These are phyloP conservation scores for Leccinum obscurum DNA, from an alignment of 768 basidiomycete species.

Conservation along the genomic window DNA sequence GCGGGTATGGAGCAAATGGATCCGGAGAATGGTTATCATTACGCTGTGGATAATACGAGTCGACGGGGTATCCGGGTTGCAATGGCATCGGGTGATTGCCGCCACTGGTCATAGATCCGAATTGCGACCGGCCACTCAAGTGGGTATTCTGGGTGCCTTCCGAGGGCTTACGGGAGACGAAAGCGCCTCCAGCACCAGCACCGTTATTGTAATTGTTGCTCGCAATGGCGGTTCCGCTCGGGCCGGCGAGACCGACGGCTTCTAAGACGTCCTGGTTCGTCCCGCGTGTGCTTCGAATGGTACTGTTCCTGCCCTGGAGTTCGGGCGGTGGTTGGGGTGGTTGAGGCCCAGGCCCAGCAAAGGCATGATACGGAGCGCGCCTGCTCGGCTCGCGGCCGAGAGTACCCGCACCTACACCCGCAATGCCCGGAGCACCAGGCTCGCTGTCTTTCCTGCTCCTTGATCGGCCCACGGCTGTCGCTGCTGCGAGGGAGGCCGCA, in stretches of 20 bases:
- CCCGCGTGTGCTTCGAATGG: slow-evolving; percentile 22
- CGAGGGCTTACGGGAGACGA: slow-evolving; percentile 26
- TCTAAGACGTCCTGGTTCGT: slow-evolving; percentile 30
- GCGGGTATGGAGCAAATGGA: slow-evolving; percentile 34
- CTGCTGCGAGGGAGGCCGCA: slow-evolving; percentile 21
- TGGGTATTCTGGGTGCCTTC: slow-evolving; percentile 30
- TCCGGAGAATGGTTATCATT: slow-evolving; percentile 22
- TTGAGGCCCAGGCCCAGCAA: slow-evolving; percentile 33
- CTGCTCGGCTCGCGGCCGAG: slow-evolving; percentile 30
- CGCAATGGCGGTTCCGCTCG: background rate
- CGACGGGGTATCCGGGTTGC: slow-evolving; percentile 29
- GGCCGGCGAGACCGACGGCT: slow-evolving; percentile 26
- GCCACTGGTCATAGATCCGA: slow-evolving; percentile 20
- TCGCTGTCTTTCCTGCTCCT: slow-evolving; percentile 32
- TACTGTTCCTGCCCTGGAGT: slow-evolving; percentile 14
- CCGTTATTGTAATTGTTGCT: slow-evolving; percentile 1
- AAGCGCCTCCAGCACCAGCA: slow-evolving; percentile 6
- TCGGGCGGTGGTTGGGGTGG: slow-evolving; percentile 22
- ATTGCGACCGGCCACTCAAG: slow-evolving; percentile 20
- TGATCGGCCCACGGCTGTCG: slow-evolving; percentile 21
- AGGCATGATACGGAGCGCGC: slow-evolving; percentile 40
- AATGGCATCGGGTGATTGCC: slow-evolving; percentile 15
- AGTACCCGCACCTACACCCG: slow-evolving; percentile 36
- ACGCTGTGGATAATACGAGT: slow-evolving; percentile 26
- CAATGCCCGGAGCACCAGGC: slow-evolving; percentile 41